These are phyloP conservation scores for Penicillium frequentans DNA, from an alignment of 2,329 filamentous ascomycete species.

Conservation along the genomic window DNA sequence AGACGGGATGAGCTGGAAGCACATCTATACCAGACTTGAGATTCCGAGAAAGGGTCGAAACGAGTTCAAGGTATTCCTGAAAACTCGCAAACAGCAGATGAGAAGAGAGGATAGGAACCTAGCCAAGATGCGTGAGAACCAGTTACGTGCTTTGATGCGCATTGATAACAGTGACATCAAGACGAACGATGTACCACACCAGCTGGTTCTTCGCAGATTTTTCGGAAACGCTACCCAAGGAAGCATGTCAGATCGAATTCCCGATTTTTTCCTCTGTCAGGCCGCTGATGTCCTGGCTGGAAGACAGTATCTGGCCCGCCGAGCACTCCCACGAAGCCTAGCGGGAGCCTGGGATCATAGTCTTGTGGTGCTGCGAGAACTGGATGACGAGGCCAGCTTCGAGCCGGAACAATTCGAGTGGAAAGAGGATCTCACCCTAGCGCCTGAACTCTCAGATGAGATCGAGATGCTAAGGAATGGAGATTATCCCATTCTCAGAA, in stretches of 20 bases:
- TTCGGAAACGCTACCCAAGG: constrained; percentile 19
- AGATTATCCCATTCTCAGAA: not conserved
- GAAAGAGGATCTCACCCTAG: constrained; percentile 8
- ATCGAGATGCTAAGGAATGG: not conserved
- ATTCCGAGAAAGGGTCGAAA: constrained; percentile 24
- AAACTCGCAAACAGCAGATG: constrained; percentile 26
- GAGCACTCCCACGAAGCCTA: constrained; percentile 27
- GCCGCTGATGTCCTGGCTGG: constrained; percentile 32
- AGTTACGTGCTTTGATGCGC: constrained; percentile 31
- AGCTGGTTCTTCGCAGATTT: constrained; percentile 29
- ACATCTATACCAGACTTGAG: constrained; percentile 24
- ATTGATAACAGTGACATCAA: constrained; percentile 33
- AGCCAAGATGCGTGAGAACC: constrained; percentile 35
- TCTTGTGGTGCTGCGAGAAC: constrained; percentile 18
- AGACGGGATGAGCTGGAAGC: constrained; percentile 16
- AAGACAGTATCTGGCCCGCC: constrained; percentile 30
- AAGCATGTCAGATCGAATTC: constrained; percentile 5
- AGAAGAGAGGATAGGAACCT: constrained; percentile 30
- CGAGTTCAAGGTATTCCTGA: constrained; percentile 17
- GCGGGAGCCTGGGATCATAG: constrained; percentile 36
- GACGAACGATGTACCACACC: constrained; percentile 22
- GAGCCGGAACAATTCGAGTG: constrained; percentile 19
- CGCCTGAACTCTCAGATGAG: not conserved
- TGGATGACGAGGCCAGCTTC: not conserved
- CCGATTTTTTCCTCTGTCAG: constrained; percentile 31